Evolutionary conservation across 306 rosid genomes (phyloP).

Genomic region (Erythrophleum fordii): DNA sequence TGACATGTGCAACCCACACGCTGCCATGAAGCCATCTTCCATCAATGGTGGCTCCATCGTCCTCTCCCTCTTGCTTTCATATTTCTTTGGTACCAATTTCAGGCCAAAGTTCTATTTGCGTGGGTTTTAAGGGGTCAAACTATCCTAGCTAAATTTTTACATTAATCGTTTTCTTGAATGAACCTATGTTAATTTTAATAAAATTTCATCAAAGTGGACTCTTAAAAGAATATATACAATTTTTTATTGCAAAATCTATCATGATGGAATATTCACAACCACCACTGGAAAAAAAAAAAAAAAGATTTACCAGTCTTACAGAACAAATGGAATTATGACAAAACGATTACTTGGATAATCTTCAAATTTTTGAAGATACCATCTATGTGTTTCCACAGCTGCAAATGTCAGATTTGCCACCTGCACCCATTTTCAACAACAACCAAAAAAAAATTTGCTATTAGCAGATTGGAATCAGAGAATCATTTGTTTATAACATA

Average conservation of each 20-base stretch:
- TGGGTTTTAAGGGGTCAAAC: too few species aligned
- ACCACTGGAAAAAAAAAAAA: neutral
- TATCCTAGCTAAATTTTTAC: too few species aligned
- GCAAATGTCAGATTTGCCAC: constrained; percentile 74
- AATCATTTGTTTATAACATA: neutral
- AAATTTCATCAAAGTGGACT: neutral
- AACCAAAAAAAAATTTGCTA: constrained; percentile 8
- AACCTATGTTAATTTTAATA: neutral
- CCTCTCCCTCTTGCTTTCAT: too few species aligned
- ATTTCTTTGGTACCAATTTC: too few species aligned
- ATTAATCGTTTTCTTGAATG: neutral
- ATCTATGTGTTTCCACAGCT: constrained; percentile 82
- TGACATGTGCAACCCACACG: too few species aligned
- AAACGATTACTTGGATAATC: constrained; percentile 65
- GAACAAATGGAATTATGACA: constrained; percentile 70
- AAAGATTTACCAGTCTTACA: constrained; percentile 35
- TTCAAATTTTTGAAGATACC: constrained; percentile 83
- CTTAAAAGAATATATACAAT: neutral
- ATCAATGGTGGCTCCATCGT: too few species aligned
- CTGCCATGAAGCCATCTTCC: too few species aligned
- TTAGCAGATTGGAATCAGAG: constrained; percentile 12
- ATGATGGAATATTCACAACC: constrained; percentile 1
- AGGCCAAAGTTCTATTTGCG: too few species aligned
- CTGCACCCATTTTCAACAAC: constrained; percentile 43
- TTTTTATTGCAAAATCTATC: neutral